A percentile compares a stretch with the other conserved stretches of the same genome.
These are phyloP conservation scores for Paraurostyla sp. DNA, from an alignment of 73 alveolate genomes.

Conservation along the genomic window DNA sequence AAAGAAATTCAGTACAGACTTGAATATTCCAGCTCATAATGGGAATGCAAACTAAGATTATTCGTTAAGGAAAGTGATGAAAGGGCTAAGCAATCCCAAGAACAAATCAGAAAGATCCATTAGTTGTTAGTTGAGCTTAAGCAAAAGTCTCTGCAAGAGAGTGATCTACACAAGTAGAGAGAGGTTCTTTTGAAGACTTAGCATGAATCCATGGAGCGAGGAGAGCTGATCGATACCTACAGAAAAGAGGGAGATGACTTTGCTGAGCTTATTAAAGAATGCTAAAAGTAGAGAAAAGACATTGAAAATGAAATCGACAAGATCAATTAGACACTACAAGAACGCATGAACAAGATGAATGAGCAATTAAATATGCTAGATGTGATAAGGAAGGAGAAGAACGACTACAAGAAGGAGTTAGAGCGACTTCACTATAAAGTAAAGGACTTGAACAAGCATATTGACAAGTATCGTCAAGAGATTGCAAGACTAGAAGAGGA, in stretches of 20 bases:
- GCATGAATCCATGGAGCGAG: neutral
- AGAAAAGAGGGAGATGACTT: neutral
- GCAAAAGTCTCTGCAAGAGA: neutral
- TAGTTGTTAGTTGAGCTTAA: neutral
- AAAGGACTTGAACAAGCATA: conserved; percentile 30
- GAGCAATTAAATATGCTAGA: neutral
- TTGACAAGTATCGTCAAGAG: conserved; percentile 23
- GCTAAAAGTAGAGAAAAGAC: neutral
- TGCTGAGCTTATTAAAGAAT: neutral
- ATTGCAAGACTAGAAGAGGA: conserved; percentile 40
- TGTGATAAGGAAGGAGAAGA: neutral
- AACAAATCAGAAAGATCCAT: neutral
- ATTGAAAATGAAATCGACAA: neutral
- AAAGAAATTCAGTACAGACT: neutral
- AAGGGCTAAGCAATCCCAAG: neutral
- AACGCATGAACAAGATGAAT: neutral
- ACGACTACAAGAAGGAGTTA: conserved; percentile 12
- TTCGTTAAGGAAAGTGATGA: neutral
- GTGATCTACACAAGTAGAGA: conserved; percentile 1
- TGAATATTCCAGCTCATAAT: neutral
- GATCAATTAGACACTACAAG: neutral
- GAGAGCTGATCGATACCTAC: neutral
- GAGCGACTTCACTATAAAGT: conserved; percentile 37
- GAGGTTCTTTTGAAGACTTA: neutral
- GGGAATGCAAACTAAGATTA: conserved; percentile 23